Percentiles rank a stretch among this genome's conserved stretches.
Evolutionary conservation across 352 stramenopile genomes (phyloP).

Genomic region (Phytophthora uliginosa): DNA sequence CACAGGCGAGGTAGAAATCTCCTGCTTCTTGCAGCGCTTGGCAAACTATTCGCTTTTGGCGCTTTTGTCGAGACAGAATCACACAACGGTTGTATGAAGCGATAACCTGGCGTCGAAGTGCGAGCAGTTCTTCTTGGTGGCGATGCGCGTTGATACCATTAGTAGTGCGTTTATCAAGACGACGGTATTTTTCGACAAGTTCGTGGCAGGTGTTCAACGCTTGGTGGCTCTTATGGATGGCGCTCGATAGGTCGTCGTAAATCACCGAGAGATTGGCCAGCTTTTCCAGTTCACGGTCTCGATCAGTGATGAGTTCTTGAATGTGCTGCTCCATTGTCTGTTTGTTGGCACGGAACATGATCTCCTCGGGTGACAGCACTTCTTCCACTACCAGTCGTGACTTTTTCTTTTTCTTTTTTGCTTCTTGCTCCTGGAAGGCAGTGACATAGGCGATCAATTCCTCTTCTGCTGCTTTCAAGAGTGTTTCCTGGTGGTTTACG

Average conservation of each 20-base stretch:
- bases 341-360: slow-evolving; percentile 60
- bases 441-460: slow-evolving; percentile 49
- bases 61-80: slow-evolving; percentile 69
- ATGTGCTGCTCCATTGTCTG: slow-evolving; percentile 54
- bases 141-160: background rate
- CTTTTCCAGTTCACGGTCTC: slow-evolving; percentile 38
- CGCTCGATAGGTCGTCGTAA: slow-evolving; percentile 42
- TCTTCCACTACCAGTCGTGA: slow-evolving; percentile 81
- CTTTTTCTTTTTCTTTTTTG: slow-evolving; percentile 90
- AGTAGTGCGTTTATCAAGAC: slow-evolving; percentile 2
- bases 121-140: slow-evolving; percentile 10
- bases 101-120: slow-evolving; percentile 50
- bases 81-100: slow-evolving; percentile 63
- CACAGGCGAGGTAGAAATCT: slow-evolving; percentile 74
- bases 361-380: slow-evolving; percentile 65
- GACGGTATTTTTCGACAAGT: slow-evolving; percentile 56
- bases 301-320: slow-evolving; percentile 25
- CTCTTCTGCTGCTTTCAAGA: slow-evolving; percentile 39
- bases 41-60: slow-evolving; percentile 63
- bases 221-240: slow-evolving; percentile 75
- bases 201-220: slow-evolving; percentile 59
- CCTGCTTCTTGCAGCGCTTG: slow-evolving; percentile 76
- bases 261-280: slow-evolving; percentile 34
- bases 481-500: slow-evolving; percentile 41
- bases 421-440: slow-evolving; percentile 66